A percentile compares a stretch with the other conserved stretches of the same genome.
These are phyloP conservation scores for Leccinum imitatum DNA, from an alignment of 768 basidiomycete species.

Conservation along the genomic window DNA sequence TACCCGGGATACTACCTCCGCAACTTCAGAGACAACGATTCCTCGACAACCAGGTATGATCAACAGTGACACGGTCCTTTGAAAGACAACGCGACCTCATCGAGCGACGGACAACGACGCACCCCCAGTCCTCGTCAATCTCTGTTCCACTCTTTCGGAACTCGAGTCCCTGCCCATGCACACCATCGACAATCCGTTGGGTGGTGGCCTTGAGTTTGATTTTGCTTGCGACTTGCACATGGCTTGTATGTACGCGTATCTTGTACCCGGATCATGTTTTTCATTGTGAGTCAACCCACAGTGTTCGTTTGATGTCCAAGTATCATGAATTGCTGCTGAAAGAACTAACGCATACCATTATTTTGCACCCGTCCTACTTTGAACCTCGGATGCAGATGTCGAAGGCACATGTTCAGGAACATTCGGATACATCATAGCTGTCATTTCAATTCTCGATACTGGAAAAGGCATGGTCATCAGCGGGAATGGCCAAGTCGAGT, in stretches of 20 bases:
- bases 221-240: no score
- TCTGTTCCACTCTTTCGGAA: slow-evolving; percentile 66
- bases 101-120: slow-evolving; percentile 54
- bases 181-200: slow-evolving; percentile 76
- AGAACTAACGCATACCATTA: slow-evolving; percentile 93
- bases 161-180: slow-evolving; percentile 86
- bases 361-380: slow-evolving; percentile 98
- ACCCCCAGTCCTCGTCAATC: slow-evolving; percentile 68
- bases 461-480: slow-evolving; percentile 90
- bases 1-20: no score
- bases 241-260: no score
- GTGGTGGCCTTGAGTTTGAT: no score
- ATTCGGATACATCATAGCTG: slow-evolving; percentile 92
- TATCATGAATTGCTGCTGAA: slow-evolving; percentile 52
- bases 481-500: slow-evolving; percentile 94
- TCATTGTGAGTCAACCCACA: slow-evolving; percentile 53
- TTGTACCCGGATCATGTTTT: slow-evolving; percentile 49
- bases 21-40: no score
- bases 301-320: background rate
- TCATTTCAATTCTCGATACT: slow-evolving; percentile 86
- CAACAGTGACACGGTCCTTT: no score
- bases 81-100: slow-evolving; percentile 51
- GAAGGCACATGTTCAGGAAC: slow-evolving; percentile 97
- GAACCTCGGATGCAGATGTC: slow-evolving; percentile 94
- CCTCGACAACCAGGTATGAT: no score